These are phyloP conservation scores for Cairneyella variabilis DNA, from an alignment of 495 filamentous ascomycete species.

Conservation along the genomic window DNA sequence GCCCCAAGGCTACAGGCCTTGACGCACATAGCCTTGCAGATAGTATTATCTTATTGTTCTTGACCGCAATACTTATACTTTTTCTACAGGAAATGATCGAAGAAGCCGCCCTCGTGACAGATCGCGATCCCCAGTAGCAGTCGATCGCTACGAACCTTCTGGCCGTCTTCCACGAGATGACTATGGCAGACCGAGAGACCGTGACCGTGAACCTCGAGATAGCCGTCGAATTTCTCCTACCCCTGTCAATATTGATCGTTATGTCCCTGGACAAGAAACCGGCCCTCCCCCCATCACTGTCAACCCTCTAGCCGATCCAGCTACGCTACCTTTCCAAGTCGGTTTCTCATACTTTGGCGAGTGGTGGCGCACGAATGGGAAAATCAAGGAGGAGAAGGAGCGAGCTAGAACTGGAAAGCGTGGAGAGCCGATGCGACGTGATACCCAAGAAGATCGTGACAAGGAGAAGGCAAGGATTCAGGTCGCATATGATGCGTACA, in stretches of 20 bases:
- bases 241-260: constrained; percentile 84
- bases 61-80: constrained; percentile 13
- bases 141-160: constrained; percentile 70
- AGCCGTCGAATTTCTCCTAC: constrained; percentile 55
- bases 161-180: constrained; percentile 58
- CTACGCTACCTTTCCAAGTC: constrained; percentile 85
- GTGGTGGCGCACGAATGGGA: constrained; percentile 89
- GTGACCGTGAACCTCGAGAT: constrained; percentile 55
- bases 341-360: constrained; percentile 96
- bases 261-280: constrained; percentile 80
- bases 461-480: constrained; percentile 89
- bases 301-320: constrained; percentile 78
- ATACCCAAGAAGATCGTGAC: constrained; percentile 79
- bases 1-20: constrained; percentile 1
- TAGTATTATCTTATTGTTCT: neutral
- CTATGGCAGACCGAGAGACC: constrained; percentile 58
- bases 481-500: constrained; percentile 87
- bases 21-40: neutral
- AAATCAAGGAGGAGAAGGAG: constrained; percentile 83
- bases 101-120: constrained; percentile 47
- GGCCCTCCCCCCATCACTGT: constrained; percentile 51
- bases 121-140: constrained; percentile 66
- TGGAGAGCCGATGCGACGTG: constrained; percentile 65
- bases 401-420: constrained; percentile 70
- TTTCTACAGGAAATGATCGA: constrained; percentile 18